phyloP scores from a whole-genome alignment of 495 filamentous ascomycete genomes.

The Trichocladium uniseriatum region DNA sequence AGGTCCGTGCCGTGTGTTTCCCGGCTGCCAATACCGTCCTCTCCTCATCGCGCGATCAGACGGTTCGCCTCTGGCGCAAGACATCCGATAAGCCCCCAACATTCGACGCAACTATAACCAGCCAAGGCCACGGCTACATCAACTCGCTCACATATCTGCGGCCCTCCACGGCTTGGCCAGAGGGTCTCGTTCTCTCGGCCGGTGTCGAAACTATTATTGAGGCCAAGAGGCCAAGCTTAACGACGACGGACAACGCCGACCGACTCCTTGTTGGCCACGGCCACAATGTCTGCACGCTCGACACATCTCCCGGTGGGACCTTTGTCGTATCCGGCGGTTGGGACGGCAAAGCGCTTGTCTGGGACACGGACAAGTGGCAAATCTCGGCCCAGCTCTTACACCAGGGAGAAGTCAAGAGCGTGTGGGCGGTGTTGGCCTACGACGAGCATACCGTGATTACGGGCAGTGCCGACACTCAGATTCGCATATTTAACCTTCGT shows the following conservation, averaged over 20 bases:
- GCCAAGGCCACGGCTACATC: slow-evolving; percentile 70
- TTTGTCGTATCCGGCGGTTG: slow-evolving; percentile 89
- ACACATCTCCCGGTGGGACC: slow-evolving; percentile 57
- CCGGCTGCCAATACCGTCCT: slow-evolving; percentile 61
- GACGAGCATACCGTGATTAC: slow-evolving; percentile 76
- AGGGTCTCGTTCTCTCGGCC: slow-evolving; percentile 77
- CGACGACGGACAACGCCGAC: slow-evolving; percentile 64
- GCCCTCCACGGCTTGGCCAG: slow-evolving; percentile 58
- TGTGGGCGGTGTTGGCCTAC: slow-evolving; percentile 85
- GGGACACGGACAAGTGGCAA: slow-evolving; percentile 70
- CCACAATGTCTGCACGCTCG: slow-evolving; percentile 78
- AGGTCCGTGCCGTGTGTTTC: slow-evolving; percentile 87
- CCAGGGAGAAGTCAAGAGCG: slow-evolving; percentile 58
- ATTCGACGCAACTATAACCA: slow-evolving; percentile 67
- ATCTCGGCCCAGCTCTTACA: slow-evolving; percentile 49
- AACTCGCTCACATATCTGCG: slow-evolving; percentile 73
- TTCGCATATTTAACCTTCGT: slow-evolving; percentile 63
- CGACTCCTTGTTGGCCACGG: slow-evolving; percentile 78
- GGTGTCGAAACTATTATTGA: slow-evolving; percentile 91
- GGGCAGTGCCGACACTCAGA: slow-evolving; percentile 81
- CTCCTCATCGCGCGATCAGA: slow-evolving; percentile 84
- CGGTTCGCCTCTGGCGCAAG: slow-evolving; percentile 76
- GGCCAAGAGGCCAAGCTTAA: slow-evolving; percentile 57
- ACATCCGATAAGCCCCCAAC: slow-evolving; percentile 49
- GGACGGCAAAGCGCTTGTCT: slow-evolving; percentile 78